Percentiles rank a stretch among this genome's conserved stretches.
Evolutionary conservation across 2,329 filamentous ascomycete species (phyloP).

Genomic region (Stagonosporopsis cucurbitacearum): DNA sequence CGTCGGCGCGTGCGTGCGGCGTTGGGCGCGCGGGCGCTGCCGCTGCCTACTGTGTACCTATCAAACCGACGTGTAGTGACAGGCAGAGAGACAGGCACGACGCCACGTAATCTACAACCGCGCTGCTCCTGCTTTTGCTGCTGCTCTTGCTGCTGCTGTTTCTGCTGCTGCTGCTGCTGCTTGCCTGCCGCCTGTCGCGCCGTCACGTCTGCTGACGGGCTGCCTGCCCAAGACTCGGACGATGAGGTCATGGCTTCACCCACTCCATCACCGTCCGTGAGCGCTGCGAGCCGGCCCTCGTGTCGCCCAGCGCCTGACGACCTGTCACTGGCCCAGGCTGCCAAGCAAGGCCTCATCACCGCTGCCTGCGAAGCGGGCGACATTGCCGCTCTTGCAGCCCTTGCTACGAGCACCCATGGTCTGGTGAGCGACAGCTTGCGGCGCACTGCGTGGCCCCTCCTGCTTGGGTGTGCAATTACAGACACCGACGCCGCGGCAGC

Average conservation of each 20-base stretch:
- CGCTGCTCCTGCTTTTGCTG: not conserved
- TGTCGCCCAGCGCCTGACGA: conserved; percentile 21
- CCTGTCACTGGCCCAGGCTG: conserved; percentile 25
- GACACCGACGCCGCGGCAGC: conserved; percentile 11
- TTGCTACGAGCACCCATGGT: conserved; percentile 54
- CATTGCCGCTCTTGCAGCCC: conserved; percentile 48
- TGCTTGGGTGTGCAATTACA: conserved; percentile 50
- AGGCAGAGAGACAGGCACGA: conserved; percentile 8
- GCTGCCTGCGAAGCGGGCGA: conserved; percentile 52
- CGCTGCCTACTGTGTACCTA: conserved; percentile 11
- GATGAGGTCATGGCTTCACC: conserved; percentile 37
- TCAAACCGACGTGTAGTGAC: conserved; percentile 16
- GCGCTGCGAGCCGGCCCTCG: conserved; percentile 28
- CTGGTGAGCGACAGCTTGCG: conserved; percentile 64
- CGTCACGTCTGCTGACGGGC: not conserved
- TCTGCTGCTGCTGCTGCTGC: no score
- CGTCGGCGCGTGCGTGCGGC: conserved; percentile 13
- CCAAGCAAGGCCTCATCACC: conserved; percentile 45
- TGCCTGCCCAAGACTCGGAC: conserved; percentile 7
- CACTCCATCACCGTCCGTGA: conserved; percentile 37
- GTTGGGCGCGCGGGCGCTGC: not conserved
- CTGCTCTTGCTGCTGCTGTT: not conserved
- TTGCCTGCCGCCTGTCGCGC: not conserved
- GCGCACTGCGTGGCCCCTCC: conserved; percentile 74
- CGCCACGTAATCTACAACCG: conserved; percentile 16